Base-by-base conservation (phyloP, 202 grass and related monocot species). In the Zoysia matrella region DNA sequence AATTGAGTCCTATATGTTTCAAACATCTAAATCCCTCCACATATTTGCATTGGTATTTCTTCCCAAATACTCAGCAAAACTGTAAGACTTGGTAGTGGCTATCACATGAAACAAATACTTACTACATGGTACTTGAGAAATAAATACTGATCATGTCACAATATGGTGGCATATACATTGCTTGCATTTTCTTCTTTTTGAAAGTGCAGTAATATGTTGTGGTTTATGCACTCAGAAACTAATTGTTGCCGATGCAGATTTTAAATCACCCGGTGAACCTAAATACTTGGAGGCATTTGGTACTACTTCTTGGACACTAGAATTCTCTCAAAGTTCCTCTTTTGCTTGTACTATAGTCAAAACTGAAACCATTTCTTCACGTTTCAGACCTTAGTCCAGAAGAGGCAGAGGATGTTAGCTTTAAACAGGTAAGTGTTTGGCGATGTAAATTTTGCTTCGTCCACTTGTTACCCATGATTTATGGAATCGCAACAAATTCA, bases 281-380 rank as follows among this genome's bases (percentile, higher is more conserved):
- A 98, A 91, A 84, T 98, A 90, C 77, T 86, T 95, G 49, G 92
- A 98, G 82, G 83, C 92, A 87, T 98, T 91, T 79, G 95, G 95
- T 98, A 93, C 49, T 36, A 82, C 41, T 66, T 89, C 13, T 73
- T 60, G 80, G 54, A 62, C 74, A 53, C 67, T 75, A 72, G 66
- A 63, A 76, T 48, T 52, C 83, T 15, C 36, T 3, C 56, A 47
- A 83, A 78, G 11, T 50, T 82, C 4, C 1, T 11, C 4, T 10
- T 45, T 71, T 46, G 22, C 22, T 22, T 22, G 22, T 74, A 82
- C 73, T 53, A 18, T 53, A 61, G 75, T 83, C 16, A 47, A 48
- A 85, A 55, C 11, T 85, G 67, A 67, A 78, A 80, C 18, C 86
- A 8, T 78, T 86, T 90, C 60, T 80, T 78, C 63, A 42, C 83